phyloP scores from a whole-genome alignment of 2,329 filamentous ascomycete genomes.

The Dothideomycetes sp. region DNA sequence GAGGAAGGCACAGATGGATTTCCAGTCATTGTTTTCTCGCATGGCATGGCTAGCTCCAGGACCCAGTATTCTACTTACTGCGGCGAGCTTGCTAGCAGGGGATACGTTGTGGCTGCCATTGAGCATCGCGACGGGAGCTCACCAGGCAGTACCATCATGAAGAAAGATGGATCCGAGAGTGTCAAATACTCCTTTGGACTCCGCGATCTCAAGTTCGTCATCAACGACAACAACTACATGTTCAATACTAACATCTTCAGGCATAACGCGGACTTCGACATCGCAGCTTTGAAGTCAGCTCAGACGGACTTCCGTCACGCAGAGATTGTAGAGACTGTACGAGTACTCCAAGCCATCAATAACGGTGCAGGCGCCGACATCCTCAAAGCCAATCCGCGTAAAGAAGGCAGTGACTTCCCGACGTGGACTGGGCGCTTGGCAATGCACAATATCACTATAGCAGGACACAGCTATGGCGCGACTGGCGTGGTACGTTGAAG shows the following conservation, averaged over 20 bases:
- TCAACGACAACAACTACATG: neutral
- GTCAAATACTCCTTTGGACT: constrained; percentile 2
- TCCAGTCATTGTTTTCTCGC: constrained; percentile 34
- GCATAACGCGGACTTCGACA: constrained; percentile 9
- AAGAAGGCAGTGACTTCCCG: constrained; percentile 36
- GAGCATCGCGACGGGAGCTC: constrained; percentile 38
- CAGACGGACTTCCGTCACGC: constrained; percentile 34
- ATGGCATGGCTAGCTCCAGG: constrained; percentile 34
- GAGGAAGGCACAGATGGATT: constrained; percentile 20
- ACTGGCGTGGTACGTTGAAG: constrained; percentile 36
- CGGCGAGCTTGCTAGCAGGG: constrained; percentile 34
- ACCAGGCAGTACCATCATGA: constrained; percentile 31
- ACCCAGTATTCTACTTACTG: constrained; percentile 36
- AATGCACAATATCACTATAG: constrained; percentile 43
- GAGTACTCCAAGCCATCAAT: constrained; percentile 28
- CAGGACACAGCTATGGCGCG: constrained; percentile 56
- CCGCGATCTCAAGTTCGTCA: constrained; percentile 12
- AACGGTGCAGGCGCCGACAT: constrained; percentile 24
- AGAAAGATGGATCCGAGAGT: constrained; percentile 18
- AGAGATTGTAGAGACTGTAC: constrained; percentile 34
- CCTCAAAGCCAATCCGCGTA: constrained; percentile 34
- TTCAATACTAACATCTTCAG: neutral
- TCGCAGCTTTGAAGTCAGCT: constrained; percentile 26
- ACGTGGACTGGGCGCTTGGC: constrained; percentile 46
- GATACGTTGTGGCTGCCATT: constrained; percentile 34